These are phyloP conservation scores for Fusarium transvaalense DNA, from an alignment of 2,329 filamentous ascomycete genomes.

Conservation along the genomic window DNA sequence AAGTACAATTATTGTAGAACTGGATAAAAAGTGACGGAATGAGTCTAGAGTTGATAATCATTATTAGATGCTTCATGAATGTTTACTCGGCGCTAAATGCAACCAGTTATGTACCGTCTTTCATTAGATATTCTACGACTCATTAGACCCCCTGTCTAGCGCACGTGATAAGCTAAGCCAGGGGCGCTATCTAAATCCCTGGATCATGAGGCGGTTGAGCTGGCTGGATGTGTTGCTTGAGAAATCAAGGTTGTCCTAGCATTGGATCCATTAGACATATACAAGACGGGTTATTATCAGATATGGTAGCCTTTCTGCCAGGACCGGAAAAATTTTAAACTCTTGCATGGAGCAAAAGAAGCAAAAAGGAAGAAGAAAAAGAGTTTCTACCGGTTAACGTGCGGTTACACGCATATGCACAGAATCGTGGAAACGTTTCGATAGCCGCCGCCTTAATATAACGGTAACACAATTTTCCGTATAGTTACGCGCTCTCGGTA, in stretches of 20 bases:
- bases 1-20: not conserved
- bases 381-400: not conserved
- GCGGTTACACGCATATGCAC: conserved; percentile 32
- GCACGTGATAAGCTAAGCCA: conserved; percentile 31
- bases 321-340: not conserved
- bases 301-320: not conserved
- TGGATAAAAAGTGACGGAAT: conserved; percentile 13
- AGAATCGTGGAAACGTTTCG: conserved; percentile 25
- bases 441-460: conserved; percentile 35
- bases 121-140: not conserved
- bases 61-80: conserved; percentile 7
- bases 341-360: not conserved
- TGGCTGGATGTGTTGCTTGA: conserved; percentile 19
- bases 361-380: not conserved
- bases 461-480: conserved; percentile 18
- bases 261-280: not conserved
- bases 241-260: conserved; percentile 11
- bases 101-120: conserved; percentile 4
- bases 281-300: not conserved
- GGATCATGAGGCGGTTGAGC: conserved; percentile 20
- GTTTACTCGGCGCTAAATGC: conserved; percentile 9
- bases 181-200: conserved; percentile 14
- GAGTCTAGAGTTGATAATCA: not conserved
- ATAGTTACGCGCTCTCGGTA: not conserved
- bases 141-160: conserved; percentile 19